Conservation (phyloP, 495 filamentous ascomycete genomes). For the Xylaria castorea region DNA sequence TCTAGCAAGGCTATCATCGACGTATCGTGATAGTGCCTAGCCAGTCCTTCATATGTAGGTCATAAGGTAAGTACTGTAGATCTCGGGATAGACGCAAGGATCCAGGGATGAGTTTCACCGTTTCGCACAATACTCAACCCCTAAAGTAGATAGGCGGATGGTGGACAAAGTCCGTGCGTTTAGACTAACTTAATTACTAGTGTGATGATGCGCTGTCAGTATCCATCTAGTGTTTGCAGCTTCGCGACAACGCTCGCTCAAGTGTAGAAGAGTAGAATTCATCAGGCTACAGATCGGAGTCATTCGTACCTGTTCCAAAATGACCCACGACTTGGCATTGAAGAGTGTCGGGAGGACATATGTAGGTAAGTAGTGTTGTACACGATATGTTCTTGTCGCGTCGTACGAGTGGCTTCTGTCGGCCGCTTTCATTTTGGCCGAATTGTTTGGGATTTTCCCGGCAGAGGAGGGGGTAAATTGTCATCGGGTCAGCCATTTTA, state of each 20-base stretch:
- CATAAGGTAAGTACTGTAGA: conserved; percentile 11
- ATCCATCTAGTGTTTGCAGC: not conserved
- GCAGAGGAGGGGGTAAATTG: conserved; percentile 21
- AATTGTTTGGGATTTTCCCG: conserved; percentile 29
- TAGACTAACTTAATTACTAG: not conserved
- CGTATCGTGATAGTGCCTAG: not conserved
- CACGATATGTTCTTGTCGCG: not conserved
- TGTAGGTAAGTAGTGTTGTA: not conserved
- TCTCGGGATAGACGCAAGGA: conserved; percentile 25
- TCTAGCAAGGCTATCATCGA: not conserved
- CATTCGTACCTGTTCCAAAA: not conserved
- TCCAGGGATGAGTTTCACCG: conserved; percentile 18
- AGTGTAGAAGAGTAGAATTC: not conserved
- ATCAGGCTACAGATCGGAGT: not conserved
- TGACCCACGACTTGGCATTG: conserved; percentile 1
- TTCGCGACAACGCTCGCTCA: not conserved
- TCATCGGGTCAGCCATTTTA: conserved; percentile 23
- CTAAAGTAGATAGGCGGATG: not conserved
- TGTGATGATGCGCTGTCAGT: conserved; percentile 6
- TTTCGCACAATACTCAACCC: not conserved
- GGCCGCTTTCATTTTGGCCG: conserved; percentile 27
- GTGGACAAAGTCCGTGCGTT: not conserved
- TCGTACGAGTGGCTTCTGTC: conserved; percentile 24
- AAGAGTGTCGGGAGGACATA: not conserved
- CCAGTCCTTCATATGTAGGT: conserved; percentile 23